phyloP scores from a whole-genome alignment of 768 basidiomycete genomes.

The Ephemerocybe angulata region DNA sequence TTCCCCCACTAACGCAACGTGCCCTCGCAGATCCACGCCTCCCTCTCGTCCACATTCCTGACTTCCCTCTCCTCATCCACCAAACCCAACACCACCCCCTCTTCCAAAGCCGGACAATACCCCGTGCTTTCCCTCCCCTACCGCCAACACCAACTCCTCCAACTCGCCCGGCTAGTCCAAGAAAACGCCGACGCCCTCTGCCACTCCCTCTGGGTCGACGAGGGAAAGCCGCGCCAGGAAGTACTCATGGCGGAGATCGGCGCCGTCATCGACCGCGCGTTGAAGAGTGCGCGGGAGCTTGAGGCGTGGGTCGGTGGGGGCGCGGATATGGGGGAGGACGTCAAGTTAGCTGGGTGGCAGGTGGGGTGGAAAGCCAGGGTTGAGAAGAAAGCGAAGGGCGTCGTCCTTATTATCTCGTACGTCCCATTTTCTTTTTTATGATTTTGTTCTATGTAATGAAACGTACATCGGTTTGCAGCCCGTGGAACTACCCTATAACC shows the following conservation, averaged over 20 bases:
- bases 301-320: slow-evolving; percentile 59
- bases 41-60: no score
- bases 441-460: neutral
- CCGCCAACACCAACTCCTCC: slow-evolving; percentile 61
- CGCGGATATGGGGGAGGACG: slow-evolving; percentile 26
- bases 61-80: no score
- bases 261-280: slow-evolving; percentile 36
- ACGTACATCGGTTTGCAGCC: slow-evolving; percentile 29
- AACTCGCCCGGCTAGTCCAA: slow-evolving; percentile 57
- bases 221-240: slow-evolving; percentile 46
- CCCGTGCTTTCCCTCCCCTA: slow-evolving; percentile 41
- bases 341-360: slow-evolving; percentile 40
- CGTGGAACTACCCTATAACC: slow-evolving; percentile 66
- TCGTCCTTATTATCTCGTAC: slow-evolving; percentile 57
- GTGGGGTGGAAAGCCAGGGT: slow-evolving; percentile 51
- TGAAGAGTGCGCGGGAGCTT: slow-evolving; percentile 45
- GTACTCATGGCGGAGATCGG: slow-evolving; percentile 43
- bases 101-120: no score
- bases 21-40: no score
- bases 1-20: no score
- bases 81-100: no score
- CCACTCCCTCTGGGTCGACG: slow-evolving; percentile 45
- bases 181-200: slow-evolving; percentile 56
- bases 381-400: slow-evolving; percentile 57
- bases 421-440: slow-evolving; percentile 18